phyloP scores from a whole-genome alignment of 192 early-diverging fungal genomes.

The Mortierella antarctica region DNA sequence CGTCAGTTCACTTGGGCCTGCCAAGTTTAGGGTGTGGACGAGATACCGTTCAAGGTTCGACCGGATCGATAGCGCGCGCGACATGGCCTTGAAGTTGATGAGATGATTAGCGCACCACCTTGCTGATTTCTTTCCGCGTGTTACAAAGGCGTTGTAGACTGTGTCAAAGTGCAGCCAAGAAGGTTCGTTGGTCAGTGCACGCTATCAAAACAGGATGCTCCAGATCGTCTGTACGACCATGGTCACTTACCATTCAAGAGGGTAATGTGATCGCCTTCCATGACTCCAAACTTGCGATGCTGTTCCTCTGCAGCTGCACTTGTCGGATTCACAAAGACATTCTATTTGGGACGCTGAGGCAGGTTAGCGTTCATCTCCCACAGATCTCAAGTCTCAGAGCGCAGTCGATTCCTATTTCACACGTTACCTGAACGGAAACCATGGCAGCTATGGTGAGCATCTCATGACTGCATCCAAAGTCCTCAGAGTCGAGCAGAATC shows the following conservation, averaged over 20 bases:
- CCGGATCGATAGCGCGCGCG: constrained; percentile 86
- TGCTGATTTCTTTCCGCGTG: constrained; percentile 58
- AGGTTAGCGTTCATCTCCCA: too few species aligned
- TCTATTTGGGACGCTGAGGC: constrained; percentile 19
- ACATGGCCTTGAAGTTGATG: constrained; percentile 81
- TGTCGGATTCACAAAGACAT: constrained; percentile 58
- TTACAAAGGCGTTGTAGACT: constrained; percentile 83
- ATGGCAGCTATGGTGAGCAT: constrained; percentile 84
- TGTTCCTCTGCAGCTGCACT: constrained; percentile 58
- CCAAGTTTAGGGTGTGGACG: constrained; percentile 36
- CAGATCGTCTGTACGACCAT: not conserved
- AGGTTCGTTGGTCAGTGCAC: not conserved
- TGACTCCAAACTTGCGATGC: constrained; percentile 76
- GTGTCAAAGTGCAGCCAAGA: constrained; percentile 16
- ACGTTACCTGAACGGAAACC: constrained; percentile 74
- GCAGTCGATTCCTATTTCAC: not conserved
- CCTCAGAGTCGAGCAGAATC: constrained; percentile 70
- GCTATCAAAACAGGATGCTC: not conserved
- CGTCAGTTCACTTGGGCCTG: constrained; percentile 27
- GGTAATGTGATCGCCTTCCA: constrained; percentile 79
- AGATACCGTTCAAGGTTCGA: constrained; percentile 88
- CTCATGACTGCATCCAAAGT: constrained; percentile 77
- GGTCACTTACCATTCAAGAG: constrained; percentile 56
- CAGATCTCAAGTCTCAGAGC: too few species aligned
- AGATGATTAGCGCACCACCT: constrained; percentile 91